Conservation (phyloP, 2,329 filamentous ascomycete genomes). For the Beauveria rudraprayagi region DNA sequence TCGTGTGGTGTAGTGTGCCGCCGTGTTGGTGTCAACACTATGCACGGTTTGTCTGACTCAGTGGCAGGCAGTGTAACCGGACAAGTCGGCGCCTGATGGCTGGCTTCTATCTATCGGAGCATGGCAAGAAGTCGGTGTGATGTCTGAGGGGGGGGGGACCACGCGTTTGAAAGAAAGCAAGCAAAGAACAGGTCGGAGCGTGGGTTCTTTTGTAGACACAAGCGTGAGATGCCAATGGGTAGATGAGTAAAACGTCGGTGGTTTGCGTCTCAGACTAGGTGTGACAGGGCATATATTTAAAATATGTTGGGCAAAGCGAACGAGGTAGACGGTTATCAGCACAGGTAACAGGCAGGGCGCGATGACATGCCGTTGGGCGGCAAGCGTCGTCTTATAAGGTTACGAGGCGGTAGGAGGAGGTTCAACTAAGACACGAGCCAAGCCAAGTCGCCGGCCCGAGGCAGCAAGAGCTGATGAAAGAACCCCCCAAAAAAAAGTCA, state of each 20-base stretch:
- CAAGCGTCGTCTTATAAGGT: constrained; percentile 2
- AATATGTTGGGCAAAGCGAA: neutral
- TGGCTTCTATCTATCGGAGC: neutral
- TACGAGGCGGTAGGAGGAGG: neutral
- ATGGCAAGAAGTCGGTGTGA: constrained; percentile 6
- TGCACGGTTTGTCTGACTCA: constrained; percentile 2
- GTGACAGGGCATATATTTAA: neutral
- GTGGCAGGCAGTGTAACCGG: neutral
- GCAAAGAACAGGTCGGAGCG: neutral
- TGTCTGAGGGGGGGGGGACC: neutral
- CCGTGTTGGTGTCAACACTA: neutral
- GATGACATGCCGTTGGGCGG: neutral
- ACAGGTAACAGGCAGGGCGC: neutral
- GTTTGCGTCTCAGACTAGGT: neutral
- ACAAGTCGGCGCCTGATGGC: neutral
- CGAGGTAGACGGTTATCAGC: neutral
- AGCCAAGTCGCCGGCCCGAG: neutral
- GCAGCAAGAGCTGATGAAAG: neutral
- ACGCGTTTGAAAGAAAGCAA: neutral
- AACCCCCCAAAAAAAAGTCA: neutral
- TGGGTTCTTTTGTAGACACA: neutral
- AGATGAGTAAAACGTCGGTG: neutral
- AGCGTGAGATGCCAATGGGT: neutral
- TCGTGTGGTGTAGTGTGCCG: neutral
- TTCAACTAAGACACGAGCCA: neutral